phyloP scores from a whole-genome alignment of 208 protist genomes.

The Endotrypanum monterogeii region DNA sequence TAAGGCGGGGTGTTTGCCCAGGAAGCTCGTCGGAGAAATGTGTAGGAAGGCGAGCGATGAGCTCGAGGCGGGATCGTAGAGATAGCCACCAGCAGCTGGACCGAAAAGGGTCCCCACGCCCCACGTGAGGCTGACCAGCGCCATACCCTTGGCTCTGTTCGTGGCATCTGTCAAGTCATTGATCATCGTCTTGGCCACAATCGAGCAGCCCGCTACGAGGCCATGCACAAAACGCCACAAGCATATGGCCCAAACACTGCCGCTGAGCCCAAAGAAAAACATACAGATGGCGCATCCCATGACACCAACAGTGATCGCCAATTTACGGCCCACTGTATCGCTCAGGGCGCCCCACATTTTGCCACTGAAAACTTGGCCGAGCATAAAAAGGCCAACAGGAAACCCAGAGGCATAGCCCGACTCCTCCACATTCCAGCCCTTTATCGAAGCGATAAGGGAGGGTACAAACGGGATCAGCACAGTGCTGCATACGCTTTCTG shows the following conservation, averaged over 20 bases:
- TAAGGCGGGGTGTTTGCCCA: constrained; percentile 60
- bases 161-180: constrained; percentile 80
- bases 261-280: constrained; percentile 69
- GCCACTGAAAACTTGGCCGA: constrained; percentile 74
- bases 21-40: constrained; percentile 37
- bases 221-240: constrained; percentile 83
- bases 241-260: constrained; percentile 56
- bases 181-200: constrained; percentile 84
- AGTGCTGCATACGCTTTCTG: constrained; percentile 73
- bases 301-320: constrained; percentile 58
- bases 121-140: constrained; percentile 96
- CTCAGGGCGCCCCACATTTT: constrained; percentile 75
- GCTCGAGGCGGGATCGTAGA: constrained; percentile 65
- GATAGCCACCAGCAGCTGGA: constrained; percentile 59
- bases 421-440: constrained; percentile 33
- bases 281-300: constrained; percentile 49
- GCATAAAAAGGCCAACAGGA: constrained; percentile 80
- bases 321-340: constrained; percentile 67
- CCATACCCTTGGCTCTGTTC: constrained; percentile 91
- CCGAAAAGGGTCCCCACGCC: constrained; percentile 74
- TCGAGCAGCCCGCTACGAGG: constrained; percentile 58
- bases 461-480: constrained; percentile 82
- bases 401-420: constrained; percentile 69
- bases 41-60: constrained; percentile 21
- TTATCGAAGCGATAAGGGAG: constrained; percentile 58